phyloP scores from a whole-genome alignment of 306 rosid genomes.

The Pueraria montana region DNA sequence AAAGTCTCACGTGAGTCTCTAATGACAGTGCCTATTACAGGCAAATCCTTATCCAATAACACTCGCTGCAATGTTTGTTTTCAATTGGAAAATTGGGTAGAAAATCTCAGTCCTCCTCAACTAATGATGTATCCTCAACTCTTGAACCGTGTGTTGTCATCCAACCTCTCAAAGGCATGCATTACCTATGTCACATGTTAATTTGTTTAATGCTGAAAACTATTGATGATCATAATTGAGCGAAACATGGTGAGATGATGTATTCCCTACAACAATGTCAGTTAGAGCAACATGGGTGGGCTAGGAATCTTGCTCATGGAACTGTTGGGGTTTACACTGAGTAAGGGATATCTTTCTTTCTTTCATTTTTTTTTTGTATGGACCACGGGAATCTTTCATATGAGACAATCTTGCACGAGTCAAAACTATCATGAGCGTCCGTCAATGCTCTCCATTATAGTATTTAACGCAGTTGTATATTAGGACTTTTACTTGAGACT shows the following conservation, averaged over 20 bases:
- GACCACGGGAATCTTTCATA: no score
- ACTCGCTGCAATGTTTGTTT: background rate
- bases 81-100: conserved; percentile 16
- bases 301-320: conserved; percentile 57
- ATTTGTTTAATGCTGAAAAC: background rate
- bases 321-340: conserved; percentile 29
- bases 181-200: background rate
- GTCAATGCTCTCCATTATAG: no score
- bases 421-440: no score
- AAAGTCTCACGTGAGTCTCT: conserved; percentile 34
- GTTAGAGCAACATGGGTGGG: conserved; percentile 55
- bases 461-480: no score
- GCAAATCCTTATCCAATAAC: conserved; percentile 23
- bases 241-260: conserved; percentile 34
- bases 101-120: conserved; percentile 10
- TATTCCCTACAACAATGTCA: conserved; percentile 38
- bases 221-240: conserved; percentile 15
- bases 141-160: conserved; percentile 1
- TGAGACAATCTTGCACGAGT: no score
- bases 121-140: background rate
- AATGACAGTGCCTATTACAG: background rate
- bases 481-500: no score
- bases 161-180: conserved; percentile 2
- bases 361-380: no score
- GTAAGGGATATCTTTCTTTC: background rate